These are phyloP conservation scores for Fusarium staphyleae DNA, from an alignment of 2,329 filamentous ascomycete species.

Conservation along the genomic window DNA sequence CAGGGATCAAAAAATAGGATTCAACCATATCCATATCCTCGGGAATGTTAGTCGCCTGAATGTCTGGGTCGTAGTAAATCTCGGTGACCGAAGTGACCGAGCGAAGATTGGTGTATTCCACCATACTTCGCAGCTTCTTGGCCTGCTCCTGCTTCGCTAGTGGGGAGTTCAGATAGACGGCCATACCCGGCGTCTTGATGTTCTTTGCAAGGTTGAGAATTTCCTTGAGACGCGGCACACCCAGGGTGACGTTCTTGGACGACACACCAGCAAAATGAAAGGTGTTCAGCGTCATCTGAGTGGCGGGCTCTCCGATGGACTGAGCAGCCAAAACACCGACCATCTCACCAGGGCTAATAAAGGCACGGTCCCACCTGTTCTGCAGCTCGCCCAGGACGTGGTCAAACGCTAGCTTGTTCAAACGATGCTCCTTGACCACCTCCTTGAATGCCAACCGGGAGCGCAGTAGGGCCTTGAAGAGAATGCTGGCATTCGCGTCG, in stretches of 20 bases:
- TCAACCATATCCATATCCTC: constrained; percentile 94
- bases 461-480: constrained; percentile 91
- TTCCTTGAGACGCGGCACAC: constrained; percentile 98
- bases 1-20: constrained; percentile 93
- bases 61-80: constrained; percentile 96
- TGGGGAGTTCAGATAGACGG: constrained; percentile 77
- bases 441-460: constrained; percentile 93
- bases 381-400: constrained; percentile 92
- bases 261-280: constrained; percentile 99
- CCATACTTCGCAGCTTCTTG: constrained; percentile 83
- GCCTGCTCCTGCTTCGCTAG: constrained; percentile 77
- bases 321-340: constrained; percentile 97
- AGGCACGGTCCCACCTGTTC: constrained; percentile 83
- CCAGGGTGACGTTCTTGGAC: constrained; percentile 98
- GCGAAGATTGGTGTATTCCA: constrained; percentile 93
- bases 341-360: constrained; percentile 96
- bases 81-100: constrained; percentile 92
- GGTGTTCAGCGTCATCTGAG: constrained; percentile 99
- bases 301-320: constrained; percentile 97
- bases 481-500: constrained; percentile 83
- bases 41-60: constrained; percentile 83
- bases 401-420: constrained; percentile 91
- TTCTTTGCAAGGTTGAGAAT: constrained; percentile 98
- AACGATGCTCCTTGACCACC: constrained; percentile 81
- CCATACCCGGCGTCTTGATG: constrained; percentile 98